Evolutionary conservation across 768 basidiomycete species (phyloP).

Genomic region (Coprinopsis sp.): DNA sequence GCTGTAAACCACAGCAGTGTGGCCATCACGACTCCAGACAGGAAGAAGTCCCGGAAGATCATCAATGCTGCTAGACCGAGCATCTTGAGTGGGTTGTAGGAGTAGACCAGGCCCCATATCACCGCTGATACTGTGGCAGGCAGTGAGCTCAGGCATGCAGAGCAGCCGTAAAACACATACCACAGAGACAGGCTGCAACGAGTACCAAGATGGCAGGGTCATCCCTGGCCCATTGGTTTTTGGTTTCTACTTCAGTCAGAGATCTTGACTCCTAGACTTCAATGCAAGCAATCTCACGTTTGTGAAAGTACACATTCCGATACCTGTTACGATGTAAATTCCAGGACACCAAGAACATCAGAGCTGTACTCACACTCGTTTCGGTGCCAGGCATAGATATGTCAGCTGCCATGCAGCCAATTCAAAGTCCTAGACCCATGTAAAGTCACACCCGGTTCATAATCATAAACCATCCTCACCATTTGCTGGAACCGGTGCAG

Average conservation of each 20-base stretch:
- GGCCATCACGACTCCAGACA: conserved; percentile 69
- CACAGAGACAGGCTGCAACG: conserved; percentile 70
- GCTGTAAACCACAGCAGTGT: conserved; percentile 77
- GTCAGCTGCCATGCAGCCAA: conserved; percentile 94
- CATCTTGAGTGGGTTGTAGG: conserved; percentile 49
- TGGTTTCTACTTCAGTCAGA: conserved; percentile 72
- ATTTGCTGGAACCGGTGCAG: conserved; percentile 83
- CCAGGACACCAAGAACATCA: conserved; percentile 6
- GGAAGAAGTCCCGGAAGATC: conserved; percentile 85
- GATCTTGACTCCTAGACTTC: background rate
- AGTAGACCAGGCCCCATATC: conserved; percentile 85
- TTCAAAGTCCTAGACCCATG: conserved; percentile 77
- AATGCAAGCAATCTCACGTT: conserved; percentile 52
- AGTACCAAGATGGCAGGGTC: conserved; percentile 94
- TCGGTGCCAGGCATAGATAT: conserved; percentile 87
- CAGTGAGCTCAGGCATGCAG: background rate
- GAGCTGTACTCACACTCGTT: conserved; percentile 66
- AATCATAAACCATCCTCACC: conserved; percentile 39
- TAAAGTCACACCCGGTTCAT: background rate
- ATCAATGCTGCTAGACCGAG: conserved; percentile 70
- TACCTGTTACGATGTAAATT: conserved; percentile 45
- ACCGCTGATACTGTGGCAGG: conserved; percentile 63
- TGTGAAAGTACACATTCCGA: conserved; percentile 96
- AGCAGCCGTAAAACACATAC: conserved; percentile 38
- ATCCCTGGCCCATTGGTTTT: conserved; percentile 97